Evolutionary conservation across 495 filamentous ascomycete species (phyloP).

Genomic region (Hypoxylon lenormandii): DNA sequence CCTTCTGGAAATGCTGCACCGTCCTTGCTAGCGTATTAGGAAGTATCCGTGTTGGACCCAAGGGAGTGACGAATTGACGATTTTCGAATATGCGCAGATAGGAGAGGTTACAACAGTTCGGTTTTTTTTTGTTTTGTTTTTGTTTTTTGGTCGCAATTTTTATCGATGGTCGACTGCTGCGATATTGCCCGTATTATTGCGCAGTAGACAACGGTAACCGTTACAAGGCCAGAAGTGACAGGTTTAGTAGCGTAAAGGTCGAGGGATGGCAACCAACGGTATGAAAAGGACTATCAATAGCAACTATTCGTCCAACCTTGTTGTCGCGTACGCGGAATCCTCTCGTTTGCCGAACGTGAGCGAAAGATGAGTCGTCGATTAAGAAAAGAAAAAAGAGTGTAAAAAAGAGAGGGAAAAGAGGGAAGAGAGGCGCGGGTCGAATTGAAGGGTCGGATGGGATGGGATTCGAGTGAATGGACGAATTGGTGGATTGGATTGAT

Average conservation of each 20-base stretch:
- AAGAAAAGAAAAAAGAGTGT: constrained; percentile 29
- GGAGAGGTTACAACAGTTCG: constrained; percentile 15
- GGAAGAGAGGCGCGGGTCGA: constrained; percentile 35
- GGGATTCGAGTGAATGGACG: constrained; percentile 47
- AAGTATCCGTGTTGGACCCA: constrained; percentile 41
- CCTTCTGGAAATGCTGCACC: constrained; percentile 51
- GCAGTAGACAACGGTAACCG: constrained; percentile 14
- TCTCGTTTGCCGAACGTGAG: constrained; percentile 33
- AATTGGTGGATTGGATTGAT: constrained; percentile 43
- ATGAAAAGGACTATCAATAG: constrained; percentile 23
- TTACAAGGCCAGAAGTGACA: constrained; percentile 22
- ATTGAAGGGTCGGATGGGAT: constrained; percentile 46
- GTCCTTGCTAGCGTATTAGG: constrained; percentile 52
- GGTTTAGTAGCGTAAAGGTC: constrained; percentile 14
- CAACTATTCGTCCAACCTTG: constrained; percentile 33
- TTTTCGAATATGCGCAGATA: constrained; percentile 27
- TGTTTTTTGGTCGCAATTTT: constrained; percentile 5
- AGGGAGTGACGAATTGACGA: constrained; percentile 53
- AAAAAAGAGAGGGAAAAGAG: constrained; percentile 12
- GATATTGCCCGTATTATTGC: constrained; percentile 18
- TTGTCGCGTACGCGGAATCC: constrained; percentile 17
- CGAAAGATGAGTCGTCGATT: constrained; percentile 30
- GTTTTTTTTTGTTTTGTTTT: constrained; percentile 28
- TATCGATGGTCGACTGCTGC: constrained; percentile 11
- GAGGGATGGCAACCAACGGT: constrained; percentile 32